Evolutionary conservation across 1,139 yeast genomes (phyloP).

Genomic region (Wickerhamomyces sp.): DNA sequence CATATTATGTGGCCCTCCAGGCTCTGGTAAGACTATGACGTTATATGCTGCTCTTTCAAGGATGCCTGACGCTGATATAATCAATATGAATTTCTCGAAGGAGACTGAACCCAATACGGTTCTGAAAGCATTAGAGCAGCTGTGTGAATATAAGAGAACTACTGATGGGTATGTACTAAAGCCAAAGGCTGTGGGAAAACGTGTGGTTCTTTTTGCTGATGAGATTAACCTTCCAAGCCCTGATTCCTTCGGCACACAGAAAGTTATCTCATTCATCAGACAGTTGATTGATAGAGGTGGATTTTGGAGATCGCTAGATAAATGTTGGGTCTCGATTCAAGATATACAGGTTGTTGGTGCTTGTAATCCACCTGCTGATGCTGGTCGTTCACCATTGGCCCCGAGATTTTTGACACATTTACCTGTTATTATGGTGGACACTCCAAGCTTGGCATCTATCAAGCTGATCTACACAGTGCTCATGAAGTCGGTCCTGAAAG

Average conservation of each 20-base stretch:
- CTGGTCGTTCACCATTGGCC: slow-evolving; percentile 61
- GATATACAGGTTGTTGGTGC: slow-evolving; percentile 88
- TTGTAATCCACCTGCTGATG: slow-evolving; percentile 84
- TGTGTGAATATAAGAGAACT: slow-evolving; percentile 57
- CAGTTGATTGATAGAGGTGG: slow-evolving; percentile 73
- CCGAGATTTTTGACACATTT: slow-evolving; percentile 68
- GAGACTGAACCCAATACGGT: slow-evolving; percentile 67
- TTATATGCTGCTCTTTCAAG: slow-evolving; percentile 63
- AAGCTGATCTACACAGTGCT: slow-evolving; percentile 63
- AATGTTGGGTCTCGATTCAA: slow-evolving; percentile 62
- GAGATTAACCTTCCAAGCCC: slow-evolving; percentile 79
- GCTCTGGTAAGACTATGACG: slow-evolving; percentile 96
- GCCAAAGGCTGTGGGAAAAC: slow-evolving; percentile 61
- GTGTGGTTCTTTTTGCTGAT: slow-evolving; percentile 87
- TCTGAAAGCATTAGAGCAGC: slow-evolving; percentile 63
- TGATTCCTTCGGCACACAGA: slow-evolving; percentile 76
- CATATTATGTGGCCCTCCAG: slow-evolving; percentile 93
- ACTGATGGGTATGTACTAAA: slow-evolving; percentile 47
- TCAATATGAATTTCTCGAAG: slow-evolving; percentile 78
- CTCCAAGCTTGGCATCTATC: slow-evolving; percentile 67
- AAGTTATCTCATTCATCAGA: slow-evolving; percentile 68
- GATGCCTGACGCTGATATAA: slow-evolving; percentile 52
- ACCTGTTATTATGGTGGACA: slow-evolving; percentile 68
- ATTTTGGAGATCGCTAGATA: slow-evolving; percentile 63
- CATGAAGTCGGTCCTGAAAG: slow-evolving; percentile 51